These are phyloP conservation scores for Croton setiger DNA, from an alignment of 441 rosid genomes.

Conservation along the genomic window DNA sequence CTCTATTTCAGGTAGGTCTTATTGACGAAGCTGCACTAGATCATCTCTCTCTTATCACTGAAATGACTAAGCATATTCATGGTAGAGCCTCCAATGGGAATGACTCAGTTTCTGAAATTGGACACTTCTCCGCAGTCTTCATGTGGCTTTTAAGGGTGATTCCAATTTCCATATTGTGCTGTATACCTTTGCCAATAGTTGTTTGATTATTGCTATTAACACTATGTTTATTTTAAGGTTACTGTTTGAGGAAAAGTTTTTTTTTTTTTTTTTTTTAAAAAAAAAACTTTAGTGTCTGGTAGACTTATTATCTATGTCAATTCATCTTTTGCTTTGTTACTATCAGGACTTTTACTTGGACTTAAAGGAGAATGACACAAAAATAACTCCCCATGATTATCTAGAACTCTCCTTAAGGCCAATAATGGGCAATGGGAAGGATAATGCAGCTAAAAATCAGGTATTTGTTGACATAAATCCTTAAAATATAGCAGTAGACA, in stretches of 20 bases:
- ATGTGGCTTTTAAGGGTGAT: constrained; percentile 86
- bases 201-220: neutral
- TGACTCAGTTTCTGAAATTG: constrained; percentile 60
- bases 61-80: constrained; percentile 84
- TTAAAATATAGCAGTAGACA: constrained; percentile 2
- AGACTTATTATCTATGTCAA: neutral
- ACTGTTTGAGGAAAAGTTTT: neutral
- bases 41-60: constrained; percentile 83
- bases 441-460: constrained; percentile 8
- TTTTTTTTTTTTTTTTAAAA: too few species aligned
- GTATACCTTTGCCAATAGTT: constrained; percentile 18
- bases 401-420: constrained; percentile 10
- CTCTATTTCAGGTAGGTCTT: constrained; percentile 64
- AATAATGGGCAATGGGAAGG: constrained; percentile 8
- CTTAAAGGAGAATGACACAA: neutral
- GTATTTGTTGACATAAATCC: constrained; percentile 7
- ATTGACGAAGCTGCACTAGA: constrained; percentile 91
- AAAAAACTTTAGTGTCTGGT: neutral
- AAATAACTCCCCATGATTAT: constrained; percentile 7
- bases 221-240: neutral
- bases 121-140: constrained; percentile 76
- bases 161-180: neutral
- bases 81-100: constrained; percentile 74
- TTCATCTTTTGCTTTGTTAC: neutral
- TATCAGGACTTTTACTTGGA: constrained; percentile 18